Percentiles rank a stretch among this genome's conserved stretches.
phyloP scores from a whole-genome alignment of 805 yeast species.

The Metahyphopichia silvanorum region DNA sequence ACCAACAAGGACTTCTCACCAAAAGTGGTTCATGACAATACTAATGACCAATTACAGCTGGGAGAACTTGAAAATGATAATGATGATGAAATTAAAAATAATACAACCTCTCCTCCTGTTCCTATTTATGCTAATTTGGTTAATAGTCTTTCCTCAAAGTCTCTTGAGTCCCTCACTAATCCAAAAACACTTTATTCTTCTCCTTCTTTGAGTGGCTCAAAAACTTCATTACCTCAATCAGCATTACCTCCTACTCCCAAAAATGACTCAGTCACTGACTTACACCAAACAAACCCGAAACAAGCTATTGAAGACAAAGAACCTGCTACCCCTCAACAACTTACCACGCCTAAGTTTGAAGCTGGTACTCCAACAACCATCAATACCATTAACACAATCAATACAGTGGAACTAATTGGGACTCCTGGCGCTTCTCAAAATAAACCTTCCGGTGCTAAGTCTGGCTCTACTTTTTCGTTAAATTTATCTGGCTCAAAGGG shows the following conservation, averaged over 20 bases:
- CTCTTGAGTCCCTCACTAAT: background rate
- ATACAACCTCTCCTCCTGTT: no score
- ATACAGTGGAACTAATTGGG: background rate
- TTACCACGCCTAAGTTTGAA: background rate
- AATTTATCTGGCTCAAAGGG: background rate
- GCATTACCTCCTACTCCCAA: constrained; percentile 1
- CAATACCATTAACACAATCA: constrained; percentile 4
- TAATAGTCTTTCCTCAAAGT: background rate
- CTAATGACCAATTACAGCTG: constrained; percentile 1
- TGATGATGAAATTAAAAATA: no score
- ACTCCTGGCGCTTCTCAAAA: constrained; percentile 6
- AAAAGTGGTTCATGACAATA: constrained; percentile 7
- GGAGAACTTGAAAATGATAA: constrained; percentile 1
- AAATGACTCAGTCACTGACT: no score
- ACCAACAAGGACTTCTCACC: constrained; percentile 8
- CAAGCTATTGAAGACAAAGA: background rate
- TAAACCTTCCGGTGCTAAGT: constrained; percentile 17
- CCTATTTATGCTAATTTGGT: background rate
- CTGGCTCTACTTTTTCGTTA: constrained; percentile 17
- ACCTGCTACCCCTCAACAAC: background rate
- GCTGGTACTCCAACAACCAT: background rate
- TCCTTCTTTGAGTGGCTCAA: constrained; percentile 1
- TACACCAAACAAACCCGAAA: no score
- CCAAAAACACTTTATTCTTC: constrained; percentile 1
- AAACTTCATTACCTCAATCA: background rate